Conservation (phyloP, 495 filamentous ascomycete genomes). For the Pyrenula massariospora region DNA sequence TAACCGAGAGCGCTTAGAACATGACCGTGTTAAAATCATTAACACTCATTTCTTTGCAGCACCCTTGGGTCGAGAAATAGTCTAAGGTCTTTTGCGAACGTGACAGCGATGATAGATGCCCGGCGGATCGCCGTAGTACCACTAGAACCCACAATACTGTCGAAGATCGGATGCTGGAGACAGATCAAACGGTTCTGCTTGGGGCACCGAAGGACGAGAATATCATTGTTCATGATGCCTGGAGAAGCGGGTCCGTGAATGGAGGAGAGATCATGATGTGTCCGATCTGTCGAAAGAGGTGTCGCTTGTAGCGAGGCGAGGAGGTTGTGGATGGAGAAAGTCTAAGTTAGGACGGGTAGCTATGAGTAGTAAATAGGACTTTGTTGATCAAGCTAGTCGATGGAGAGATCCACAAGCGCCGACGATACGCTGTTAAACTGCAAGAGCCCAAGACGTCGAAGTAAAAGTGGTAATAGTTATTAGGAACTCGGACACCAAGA, state of each 20-base stretch:
- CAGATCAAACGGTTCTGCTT: neutral
- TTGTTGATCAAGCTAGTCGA: neutral
- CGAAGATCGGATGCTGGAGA: neutral
- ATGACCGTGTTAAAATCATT: too few species aligned
- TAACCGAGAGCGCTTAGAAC: too few species aligned
- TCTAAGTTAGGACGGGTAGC: neutral
- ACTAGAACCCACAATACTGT: neutral
- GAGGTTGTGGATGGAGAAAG: too few species aligned
- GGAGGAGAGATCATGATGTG: neutral
- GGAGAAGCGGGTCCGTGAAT: neutral
- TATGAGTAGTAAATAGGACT: neutral
- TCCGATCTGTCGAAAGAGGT: neutral
- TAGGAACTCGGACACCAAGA: neutral
- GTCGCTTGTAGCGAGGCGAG: too few species aligned
- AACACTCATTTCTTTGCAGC: too few species aligned
- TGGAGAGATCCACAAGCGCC: neutral
- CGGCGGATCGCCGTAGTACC: too few species aligned
- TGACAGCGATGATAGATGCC: too few species aligned
- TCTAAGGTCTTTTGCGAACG: too few species aligned
- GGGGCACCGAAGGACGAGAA: neutral
- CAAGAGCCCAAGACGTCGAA: neutral
- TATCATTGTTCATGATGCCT: neutral
- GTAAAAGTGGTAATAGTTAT: neutral
- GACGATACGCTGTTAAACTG: neutral
- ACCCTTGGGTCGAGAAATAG: too few species aligned